phyloP scores from a whole-genome alignment of 352 stramenopile genomes.

The Plasmopara muralis region DNA sequence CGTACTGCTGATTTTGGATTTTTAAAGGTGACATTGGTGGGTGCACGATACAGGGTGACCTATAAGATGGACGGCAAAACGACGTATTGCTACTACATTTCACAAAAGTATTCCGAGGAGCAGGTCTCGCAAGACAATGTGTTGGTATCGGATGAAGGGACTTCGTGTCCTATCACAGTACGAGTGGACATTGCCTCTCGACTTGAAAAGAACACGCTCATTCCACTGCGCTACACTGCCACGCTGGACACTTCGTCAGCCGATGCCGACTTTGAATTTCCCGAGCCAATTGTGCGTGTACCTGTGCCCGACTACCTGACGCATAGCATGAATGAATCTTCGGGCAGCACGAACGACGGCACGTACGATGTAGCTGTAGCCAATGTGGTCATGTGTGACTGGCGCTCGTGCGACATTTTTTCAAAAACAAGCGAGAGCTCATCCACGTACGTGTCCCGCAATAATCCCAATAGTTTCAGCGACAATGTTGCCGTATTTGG shows the following conservation, averaged over 20 bases:
- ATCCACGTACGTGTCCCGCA: slow-evolving; percentile 53
- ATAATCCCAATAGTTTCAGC: slow-evolving; percentile 67
- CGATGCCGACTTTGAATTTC: slow-evolving; percentile 52
- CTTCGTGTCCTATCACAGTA: slow-evolving; percentile 55
- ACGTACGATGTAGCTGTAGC: slow-evolving; percentile 57
- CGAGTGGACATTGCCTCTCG: slow-evolving; percentile 50
- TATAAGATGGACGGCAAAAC: slow-evolving; percentile 75
- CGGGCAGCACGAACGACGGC: slow-evolving; percentile 3
- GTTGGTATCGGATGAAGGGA: slow-evolving; percentile 31
- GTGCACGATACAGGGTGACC: slow-evolving; percentile 23
- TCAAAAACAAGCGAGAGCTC: slow-evolving; percentile 33
- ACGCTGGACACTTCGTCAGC: slow-evolving; percentile 42
- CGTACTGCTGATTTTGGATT: slow-evolving; percentile 5
- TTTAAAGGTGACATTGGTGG: neutral
- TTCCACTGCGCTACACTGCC: slow-evolving; percentile 57
- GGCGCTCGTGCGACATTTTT: slow-evolving; percentile 66
- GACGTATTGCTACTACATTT: slow-evolving; percentile 79
- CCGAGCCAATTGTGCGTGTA: slow-evolving; percentile 31
- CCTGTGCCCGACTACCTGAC: slow-evolving; percentile 40
- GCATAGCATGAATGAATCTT: slow-evolving; percentile 20
- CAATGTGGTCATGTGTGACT: slow-evolving; percentile 77
- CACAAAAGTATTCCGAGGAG: slow-evolving; percentile 49
- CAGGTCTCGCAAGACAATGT: slow-evolving; percentile 39
- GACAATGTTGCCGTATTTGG: slow-evolving; percentile 47
- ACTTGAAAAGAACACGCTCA: slow-evolving; percentile 38